These are phyloP conservation scores for Schoenoplectus tabernaemontani DNA, from an alignment of 202 grass and related monocot species.

Conservation along the genomic window DNA sequence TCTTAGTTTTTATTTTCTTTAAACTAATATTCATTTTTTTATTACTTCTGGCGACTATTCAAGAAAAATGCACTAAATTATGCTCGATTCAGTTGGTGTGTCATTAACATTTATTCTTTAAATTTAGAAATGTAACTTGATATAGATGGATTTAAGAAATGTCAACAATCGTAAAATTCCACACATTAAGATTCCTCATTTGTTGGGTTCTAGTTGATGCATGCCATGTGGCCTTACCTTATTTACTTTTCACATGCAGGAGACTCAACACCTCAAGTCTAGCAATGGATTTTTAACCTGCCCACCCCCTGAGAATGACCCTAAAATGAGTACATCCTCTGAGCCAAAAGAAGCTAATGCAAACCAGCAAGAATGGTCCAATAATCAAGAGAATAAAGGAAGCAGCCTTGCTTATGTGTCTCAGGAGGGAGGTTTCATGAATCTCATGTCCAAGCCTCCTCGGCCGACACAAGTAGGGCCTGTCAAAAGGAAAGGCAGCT, in stretches of 20 bases:
- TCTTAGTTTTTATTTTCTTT: too few species aligned
- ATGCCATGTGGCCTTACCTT: not conserved
- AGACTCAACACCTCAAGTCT: constrained; percentile 25
- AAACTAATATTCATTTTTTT: too few species aligned
- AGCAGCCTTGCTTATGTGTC: constrained; percentile 33
- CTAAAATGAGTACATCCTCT: constrained; percentile 1
- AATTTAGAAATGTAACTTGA: not conserved
- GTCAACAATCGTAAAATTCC: not conserved
- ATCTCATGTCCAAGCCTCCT: constrained; percentile 16
- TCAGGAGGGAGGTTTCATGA: constrained; percentile 23
- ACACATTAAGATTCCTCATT: not conserved
- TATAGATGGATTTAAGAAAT: not conserved
- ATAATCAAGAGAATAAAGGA: constrained; percentile 44
- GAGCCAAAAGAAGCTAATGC: not conserved
- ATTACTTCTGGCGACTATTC: too few species aligned
- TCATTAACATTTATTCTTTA: not conserved
- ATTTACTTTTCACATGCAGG: constrained; percentile 32
- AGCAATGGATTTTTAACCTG: constrained; percentile 20
- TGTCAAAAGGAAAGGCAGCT: constrained; percentile 73
- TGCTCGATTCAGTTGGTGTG: not conserved
- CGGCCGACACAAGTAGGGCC: constrained; percentile 12
- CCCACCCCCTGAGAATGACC: constrained; percentile 8
- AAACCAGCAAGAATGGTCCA: constrained; percentile 14
- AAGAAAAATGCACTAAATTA: not conserved
- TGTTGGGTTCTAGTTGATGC: not conserved